Percentiles rank a stretch among this genome's conserved stretches.
phyloP scores from a whole-genome alignment of 106 monocot species.

The Agapanthus africanus region DNA sequence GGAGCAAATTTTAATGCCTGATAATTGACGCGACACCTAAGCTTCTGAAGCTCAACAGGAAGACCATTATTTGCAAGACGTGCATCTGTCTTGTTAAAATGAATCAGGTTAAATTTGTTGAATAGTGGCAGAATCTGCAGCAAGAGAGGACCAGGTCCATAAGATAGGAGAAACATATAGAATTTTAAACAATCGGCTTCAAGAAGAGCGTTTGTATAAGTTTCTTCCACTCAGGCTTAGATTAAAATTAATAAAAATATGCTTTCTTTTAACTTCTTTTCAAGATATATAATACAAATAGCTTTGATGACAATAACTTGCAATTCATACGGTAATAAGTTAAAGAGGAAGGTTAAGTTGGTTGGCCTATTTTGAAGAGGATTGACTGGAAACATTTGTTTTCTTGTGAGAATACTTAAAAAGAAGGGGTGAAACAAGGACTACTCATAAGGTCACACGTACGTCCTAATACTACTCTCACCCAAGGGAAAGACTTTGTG shows the following conservation, averaged over 20 bases:
- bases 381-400: too few species aligned
- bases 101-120: slow-evolving; percentile 58
- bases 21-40: slow-evolving; percentile 89
- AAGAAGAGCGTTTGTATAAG: not conserved
- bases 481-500: too few species aligned
- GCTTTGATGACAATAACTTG: not conserved
- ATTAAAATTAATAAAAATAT: not conserved
- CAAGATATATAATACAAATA: not conserved
- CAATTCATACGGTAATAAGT: not conserved
- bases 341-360: not conserved
- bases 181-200: not conserved
- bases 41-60: slow-evolving; percentile 62
- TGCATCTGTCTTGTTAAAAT: slow-evolving; percentile 95
- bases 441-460: too few species aligned
- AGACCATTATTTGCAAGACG: slow-evolving; percentile 92
- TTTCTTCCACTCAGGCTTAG: not conserved
- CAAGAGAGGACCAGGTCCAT: too few species aligned
- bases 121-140: slow-evolving; percentile 84
- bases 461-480: too few species aligned
- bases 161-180: too few species aligned
- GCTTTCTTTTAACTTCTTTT: not conserved
- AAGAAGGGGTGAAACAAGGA: too few species aligned
- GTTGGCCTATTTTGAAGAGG: not conserved
- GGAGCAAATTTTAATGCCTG: slow-evolving; percentile 78
- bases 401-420: too few species aligned